Conservation (phyloP, 257 asterid genomes). For the Rehmannia glutinosa region DNA sequence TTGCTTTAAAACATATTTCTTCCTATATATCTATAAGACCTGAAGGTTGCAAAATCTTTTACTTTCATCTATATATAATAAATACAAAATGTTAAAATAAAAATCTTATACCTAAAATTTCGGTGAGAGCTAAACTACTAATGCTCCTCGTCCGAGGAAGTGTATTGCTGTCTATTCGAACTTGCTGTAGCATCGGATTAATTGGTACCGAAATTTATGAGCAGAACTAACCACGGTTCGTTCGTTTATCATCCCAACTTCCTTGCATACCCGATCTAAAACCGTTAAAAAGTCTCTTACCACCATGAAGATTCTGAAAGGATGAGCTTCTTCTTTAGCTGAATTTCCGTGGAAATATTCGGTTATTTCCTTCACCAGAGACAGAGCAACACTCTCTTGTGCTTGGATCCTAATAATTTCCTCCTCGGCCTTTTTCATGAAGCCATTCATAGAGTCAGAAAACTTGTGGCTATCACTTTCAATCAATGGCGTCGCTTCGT, state of each 20-base stretch:
- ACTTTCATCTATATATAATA: constrained; percentile 39
- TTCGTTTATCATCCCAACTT: constrained; percentile 87
- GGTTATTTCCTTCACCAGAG: constrained; percentile 90
- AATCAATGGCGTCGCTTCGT: constrained; percentile 28
- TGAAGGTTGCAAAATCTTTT: constrained; percentile 28
- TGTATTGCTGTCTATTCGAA: constrained; percentile 26
- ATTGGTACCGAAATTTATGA: constrained; percentile 89
- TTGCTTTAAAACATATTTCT: constrained; percentile 24
- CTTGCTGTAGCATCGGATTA: constrained; percentile 72
- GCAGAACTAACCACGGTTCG: constrained; percentile 69
- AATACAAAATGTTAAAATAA: constrained; percentile 38
- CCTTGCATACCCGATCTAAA: constrained; percentile 93
- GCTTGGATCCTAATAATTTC: constrained; percentile 91
- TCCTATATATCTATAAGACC: constrained; percentile 24
- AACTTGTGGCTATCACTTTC: constrained; percentile 39
- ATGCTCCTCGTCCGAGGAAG: constrained; percentile 56
- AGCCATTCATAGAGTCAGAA: constrained; percentile 58
- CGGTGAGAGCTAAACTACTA: constrained; percentile 22
- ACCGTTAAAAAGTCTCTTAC: constrained; percentile 79
- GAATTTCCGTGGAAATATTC: constrained; percentile 98
- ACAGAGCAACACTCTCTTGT: constrained; percentile 82
- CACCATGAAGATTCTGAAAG: constrained; percentile 90
- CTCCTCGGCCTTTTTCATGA: constrained; percentile 75
- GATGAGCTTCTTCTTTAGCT: constrained; percentile 92
- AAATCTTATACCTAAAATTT: constrained; percentile 12